Conservation (phyloP, 495 filamentous ascomycete genomes). For the Pseudotulostoma volvatum region DNA sequence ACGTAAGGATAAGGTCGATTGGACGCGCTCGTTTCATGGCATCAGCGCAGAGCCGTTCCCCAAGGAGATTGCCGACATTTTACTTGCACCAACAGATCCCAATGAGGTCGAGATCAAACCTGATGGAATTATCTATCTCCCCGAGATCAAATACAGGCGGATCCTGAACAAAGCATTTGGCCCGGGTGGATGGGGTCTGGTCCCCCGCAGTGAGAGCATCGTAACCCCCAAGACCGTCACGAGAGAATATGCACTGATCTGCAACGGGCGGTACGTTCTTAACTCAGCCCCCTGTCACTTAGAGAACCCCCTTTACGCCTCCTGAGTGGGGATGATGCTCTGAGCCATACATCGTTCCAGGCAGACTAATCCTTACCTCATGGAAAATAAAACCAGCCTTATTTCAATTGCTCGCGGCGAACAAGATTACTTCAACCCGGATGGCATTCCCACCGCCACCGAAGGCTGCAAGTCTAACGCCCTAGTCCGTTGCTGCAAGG, state of each 20-base stretch:
- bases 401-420: conserved; percentile 88
- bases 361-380: not conserved
- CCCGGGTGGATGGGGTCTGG: conserved; percentile 88
- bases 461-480: conserved; percentile 97
- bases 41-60: conserved; percentile 61
- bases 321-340: no score
- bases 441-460: conserved; percentile 89
- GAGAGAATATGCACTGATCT: conserved; percentile 86
- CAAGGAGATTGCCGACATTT: conserved; percentile 52
- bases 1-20: conserved; percentile 45
- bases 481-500: conserved; percentile 92
- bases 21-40: conserved; percentile 85
- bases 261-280: conserved; percentile 61
- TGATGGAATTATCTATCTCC: conserved; percentile 89
- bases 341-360: no score
- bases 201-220: conserved; percentile 76
- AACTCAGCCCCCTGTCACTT: not conserved
- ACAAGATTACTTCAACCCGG: conserved; percentile 82
- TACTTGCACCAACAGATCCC: conserved; percentile 48
- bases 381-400: conserved; percentile 36
- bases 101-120: conserved; percentile 91
- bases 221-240: conserved; percentile 81
- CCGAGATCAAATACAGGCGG: conserved; percentile 94
- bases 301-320: no score
- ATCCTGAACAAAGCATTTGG: conserved; percentile 88